A percentile compares a stretch with the other conserved stretches of the same genome.
Evolutionary conservation across 192 early-diverging fungal genomes (phyloP).

Genomic region (Podila epigama): DNA sequence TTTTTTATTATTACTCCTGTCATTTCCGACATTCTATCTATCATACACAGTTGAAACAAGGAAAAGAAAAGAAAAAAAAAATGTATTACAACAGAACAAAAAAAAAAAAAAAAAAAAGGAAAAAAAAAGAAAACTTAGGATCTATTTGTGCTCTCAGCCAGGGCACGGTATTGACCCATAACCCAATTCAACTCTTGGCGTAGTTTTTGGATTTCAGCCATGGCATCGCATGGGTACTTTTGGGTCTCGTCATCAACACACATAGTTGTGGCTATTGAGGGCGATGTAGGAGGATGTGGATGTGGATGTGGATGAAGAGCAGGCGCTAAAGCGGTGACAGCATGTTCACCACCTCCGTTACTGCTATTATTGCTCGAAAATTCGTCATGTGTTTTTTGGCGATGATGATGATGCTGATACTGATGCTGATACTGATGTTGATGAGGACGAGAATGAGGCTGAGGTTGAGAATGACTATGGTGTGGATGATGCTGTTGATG

Average conservation of each 20-base stretch:
- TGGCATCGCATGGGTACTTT: slow-evolving; percentile 33
- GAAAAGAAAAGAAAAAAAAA: no score
- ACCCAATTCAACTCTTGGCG: slow-evolving; percentile 36
- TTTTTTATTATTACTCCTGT: background rate
- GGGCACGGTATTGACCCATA: slow-evolving; percentile 8
- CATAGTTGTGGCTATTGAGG: background rate
- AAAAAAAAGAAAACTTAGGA: background rate
- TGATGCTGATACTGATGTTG: background rate
- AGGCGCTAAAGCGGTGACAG: background rate
- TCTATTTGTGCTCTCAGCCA: slow-evolving; percentile 6
- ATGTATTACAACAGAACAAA: background rate
- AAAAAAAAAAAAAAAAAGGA: background rate
- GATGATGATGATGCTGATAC: background rate
- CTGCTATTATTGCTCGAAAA: background rate
- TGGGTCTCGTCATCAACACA: background rate
- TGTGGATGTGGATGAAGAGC: background rate
- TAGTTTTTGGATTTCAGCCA: slow-evolving; percentile 34
- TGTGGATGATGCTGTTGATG: no score
- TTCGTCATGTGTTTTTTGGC: no score
- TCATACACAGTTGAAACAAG: no score
- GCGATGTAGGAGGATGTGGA: background rate
- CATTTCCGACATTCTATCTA: background rate
- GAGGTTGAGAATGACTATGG: no score
- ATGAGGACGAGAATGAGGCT: no score
- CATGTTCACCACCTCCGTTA: background rate